A percentile compares a stretch with the other conserved stretches of the same genome.
These are phyloP conservation scores for Phaeosphaeriaceae sp. DNA, from an alignment of 2,329 filamentous ascomycete species.

Conservation along the genomic window DNA sequence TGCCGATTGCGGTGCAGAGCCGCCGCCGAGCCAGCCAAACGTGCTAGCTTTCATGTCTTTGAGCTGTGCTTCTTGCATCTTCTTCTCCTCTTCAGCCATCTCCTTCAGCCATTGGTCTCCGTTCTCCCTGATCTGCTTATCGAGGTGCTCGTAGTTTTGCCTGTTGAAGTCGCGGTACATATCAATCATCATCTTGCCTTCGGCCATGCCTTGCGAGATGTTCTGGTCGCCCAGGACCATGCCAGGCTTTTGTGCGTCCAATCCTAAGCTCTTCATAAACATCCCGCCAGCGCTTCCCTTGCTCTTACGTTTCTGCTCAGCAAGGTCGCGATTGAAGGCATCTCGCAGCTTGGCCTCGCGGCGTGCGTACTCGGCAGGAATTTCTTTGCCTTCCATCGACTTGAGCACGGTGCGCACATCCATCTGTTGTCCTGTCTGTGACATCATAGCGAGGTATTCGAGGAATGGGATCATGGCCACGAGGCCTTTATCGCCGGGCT, in stretches of 20 bases:
- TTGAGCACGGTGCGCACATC: constrained; percentile 87
- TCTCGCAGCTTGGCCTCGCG: constrained; percentile 85
- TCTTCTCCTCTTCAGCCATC: constrained; percentile 87
- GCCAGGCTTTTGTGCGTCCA: constrained; percentile 69
- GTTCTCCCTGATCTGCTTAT: constrained; percentile 90
- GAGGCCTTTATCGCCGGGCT: constrained; percentile 82
- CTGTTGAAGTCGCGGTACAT: constrained; percentile 91
- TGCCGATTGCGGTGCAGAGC: constrained; percentile 12
- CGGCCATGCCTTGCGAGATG: constrained; percentile 77
- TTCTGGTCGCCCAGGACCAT: constrained; percentile 61
- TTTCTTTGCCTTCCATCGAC: constrained; percentile 87
- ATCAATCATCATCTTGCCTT: constrained; percentile 98
- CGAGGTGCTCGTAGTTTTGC: constrained; percentile 86
- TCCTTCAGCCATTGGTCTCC: constrained; percentile 96
- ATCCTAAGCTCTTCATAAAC: constrained; percentile 75
- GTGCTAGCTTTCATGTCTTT: constrained; percentile 77
- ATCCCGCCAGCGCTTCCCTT: constrained; percentile 70
- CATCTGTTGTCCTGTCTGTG: constrained; percentile 64
- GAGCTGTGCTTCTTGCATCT: constrained; percentile 88
- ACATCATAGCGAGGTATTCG: constrained; percentile 94
- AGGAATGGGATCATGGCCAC: constrained; percentile 93
- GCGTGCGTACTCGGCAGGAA: constrained; percentile 87
- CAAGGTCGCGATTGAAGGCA: constrained; percentile 81
- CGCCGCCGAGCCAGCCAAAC: constrained; percentile 38
- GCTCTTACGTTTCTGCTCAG: constrained; percentile 69